A percentile compares a stretch with the other conserved stretches of the same genome.
Evolutionary conservation across 1,139 yeast species (phyloP).

Genomic region (Komagataea norvegica): DNA sequence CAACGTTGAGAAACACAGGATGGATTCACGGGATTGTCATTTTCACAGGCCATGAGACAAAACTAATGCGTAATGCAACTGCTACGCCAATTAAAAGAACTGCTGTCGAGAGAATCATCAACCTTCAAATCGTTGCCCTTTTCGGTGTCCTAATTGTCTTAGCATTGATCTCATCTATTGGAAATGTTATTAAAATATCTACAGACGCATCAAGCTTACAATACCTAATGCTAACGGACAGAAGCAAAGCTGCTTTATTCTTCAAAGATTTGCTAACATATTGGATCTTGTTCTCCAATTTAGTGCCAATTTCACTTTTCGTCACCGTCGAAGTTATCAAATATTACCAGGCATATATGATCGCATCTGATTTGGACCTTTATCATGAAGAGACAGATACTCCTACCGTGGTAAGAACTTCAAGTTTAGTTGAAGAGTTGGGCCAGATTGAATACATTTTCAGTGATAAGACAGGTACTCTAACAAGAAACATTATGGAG

Average conservation of each 20-base stretch:
- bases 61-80: constrained; percentile 96
- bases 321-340: constrained; percentile 95
- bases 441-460: constrained; percentile 95
- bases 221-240: constrained; percentile 67
- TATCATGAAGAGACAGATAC: constrained; percentile 85
- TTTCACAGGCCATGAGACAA: constrained; percentile 97
- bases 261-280: constrained; percentile 85
- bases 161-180: constrained; percentile 76
- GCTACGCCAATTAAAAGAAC: constrained; percentile 97
- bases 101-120: constrained; percentile 93
- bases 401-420: constrained; percentile 92
- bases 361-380: constrained; percentile 90
- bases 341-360: constrained; percentile 91
- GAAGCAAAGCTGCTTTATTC: constrained; percentile 64
- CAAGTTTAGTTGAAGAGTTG: constrained; percentile 90
- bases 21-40: constrained; percentile 94
- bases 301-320: constrained; percentile 92
- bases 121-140: constrained; percentile 83
- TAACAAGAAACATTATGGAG: constrained; percentile 94
- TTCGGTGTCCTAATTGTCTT: constrained; percentile 74
- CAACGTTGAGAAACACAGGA: constrained; percentile 87
- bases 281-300: constrained; percentile 92
- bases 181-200: constrained; percentile 72
- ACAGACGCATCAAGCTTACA: constrained; percentile 49
- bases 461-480: constrained; percentile 94